Evolutionary conservation across 352 stramenopile species (phyloP), one percentile per base, ranked within the genome.

Genomic region (Globisporangium sylvaticum): DNA sequence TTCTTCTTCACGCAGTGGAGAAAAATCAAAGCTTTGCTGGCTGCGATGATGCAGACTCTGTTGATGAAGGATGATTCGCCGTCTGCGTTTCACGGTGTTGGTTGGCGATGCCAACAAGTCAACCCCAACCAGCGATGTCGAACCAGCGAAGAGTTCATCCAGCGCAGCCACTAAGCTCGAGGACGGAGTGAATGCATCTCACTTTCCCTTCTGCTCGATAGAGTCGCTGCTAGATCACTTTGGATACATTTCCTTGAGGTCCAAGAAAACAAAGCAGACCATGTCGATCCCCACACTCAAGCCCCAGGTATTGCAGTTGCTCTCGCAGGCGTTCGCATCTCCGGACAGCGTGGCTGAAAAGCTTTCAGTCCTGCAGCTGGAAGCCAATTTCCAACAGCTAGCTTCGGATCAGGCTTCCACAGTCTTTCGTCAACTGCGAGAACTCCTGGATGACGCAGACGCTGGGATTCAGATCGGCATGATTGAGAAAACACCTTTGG

Each of bases 141-240:
- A 32, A 24, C 29, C 12, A 48, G 54, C 29, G 14, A 63, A 1
- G 3, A 24, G 42, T 9, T n/a, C 24, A 20, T 25, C 20, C 4
- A 44, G 48, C 18, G 0, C 48, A 2, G 18, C 14, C 14, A 1
- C 29, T 14, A 42, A 32, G 15, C 32, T 10, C 3, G 22, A 42
- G 32, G 7, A 70, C 61, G 50, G 8, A 54, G 5, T 68, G 60
- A 31, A 65, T 44, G n/a, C 20, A 58, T 63, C 58, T 37, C 18
- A 66, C 65, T 62, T 78, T 54, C 74, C 74, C 1, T 75, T 78
- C 29, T 64, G 59, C 15, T 70, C 68, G 56, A 62, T 78, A n/a
- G 74, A 80, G 44, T 76, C 63, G 24, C 71, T 80, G 10, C 68
- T 80, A 10, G 74, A 80, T 42, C 71, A 80, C 60, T 80, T 68